Evolutionary conservation across 768 basidiomycete genomes (phyloP).

Genomic region (Pisolithus marmoratus): DNA sequence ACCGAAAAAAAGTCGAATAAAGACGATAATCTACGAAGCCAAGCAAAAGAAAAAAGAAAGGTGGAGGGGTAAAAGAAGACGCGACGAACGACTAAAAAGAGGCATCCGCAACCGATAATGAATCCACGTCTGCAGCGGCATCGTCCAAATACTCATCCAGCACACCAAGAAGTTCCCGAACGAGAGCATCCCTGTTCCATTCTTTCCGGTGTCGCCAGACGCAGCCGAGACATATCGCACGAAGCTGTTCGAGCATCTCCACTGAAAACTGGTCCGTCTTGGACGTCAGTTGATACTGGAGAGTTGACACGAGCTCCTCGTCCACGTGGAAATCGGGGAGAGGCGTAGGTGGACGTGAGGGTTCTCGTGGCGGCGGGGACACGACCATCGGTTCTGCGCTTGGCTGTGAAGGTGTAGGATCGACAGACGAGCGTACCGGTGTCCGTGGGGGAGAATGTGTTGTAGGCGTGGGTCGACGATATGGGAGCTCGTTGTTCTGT

Average conservation of each 20-base stretch:
- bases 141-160: slow-evolving; percentile 66
- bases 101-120: slow-evolving; percentile 6
- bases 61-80: too few relatives aligned
- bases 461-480: not conserved
- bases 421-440: not conserved
- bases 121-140: slow-evolving; percentile 29
- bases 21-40: slow-evolving; percentile 10
- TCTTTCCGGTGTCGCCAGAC: slow-evolving; percentile 80
- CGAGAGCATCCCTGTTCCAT: slow-evolving; percentile 74
- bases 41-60: not conserved
- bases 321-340: slow-evolving; percentile 75
- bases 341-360: slow-evolving; percentile 62
- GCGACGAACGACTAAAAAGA: not conserved
- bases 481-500: slow-evolving; percentile 7
- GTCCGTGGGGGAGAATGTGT: slow-evolving; percentile 4
- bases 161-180: slow-evolving; percentile 52
- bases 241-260: slow-evolving; percentile 91
- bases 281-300: slow-evolving; percentile 46
- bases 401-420: not conserved
- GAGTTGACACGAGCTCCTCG: slow-evolving; percentile 38
- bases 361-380: slow-evolving; percentile 26
- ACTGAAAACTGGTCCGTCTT: slow-evolving; percentile 60
- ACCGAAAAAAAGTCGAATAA: slow-evolving; percentile 2
- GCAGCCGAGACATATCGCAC: slow-evolving; percentile 71
- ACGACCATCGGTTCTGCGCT: slow-evolving; percentile 11